These are phyloP conservation scores for Cryptococcus floricola DNA, from an alignment of 1,284 basidiomycete genomes.

Conservation along the genomic window DNA sequence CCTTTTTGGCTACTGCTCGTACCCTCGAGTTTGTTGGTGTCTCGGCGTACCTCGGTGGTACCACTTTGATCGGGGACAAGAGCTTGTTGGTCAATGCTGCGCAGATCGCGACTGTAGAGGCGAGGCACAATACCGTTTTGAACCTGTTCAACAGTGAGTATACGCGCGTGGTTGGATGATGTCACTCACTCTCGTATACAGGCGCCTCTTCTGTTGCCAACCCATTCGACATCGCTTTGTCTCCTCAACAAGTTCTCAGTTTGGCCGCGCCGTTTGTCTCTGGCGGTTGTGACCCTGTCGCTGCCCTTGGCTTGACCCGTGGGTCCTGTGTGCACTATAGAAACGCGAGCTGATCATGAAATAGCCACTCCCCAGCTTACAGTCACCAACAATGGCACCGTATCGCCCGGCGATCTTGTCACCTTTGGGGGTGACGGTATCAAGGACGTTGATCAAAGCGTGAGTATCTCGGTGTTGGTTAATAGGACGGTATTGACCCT, in stretches of 20 bases:
- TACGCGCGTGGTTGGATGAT: neutral
- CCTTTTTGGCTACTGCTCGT: slow-evolving; percentile 67
- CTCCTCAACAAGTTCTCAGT: slow-evolving; percentile 66
- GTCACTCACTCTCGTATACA: neutral
- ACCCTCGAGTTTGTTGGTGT: slow-evolving; percentile 72
- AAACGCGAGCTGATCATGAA: neutral
- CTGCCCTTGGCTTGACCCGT: slow-evolving; percentile 57
- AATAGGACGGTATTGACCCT: neutral
- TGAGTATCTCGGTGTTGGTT: slow-evolving; percentile 38
- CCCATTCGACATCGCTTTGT: slow-evolving; percentile 67
- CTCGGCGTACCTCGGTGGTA: slow-evolving; percentile 66
- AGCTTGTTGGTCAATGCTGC: slow-evolving; percentile 62
- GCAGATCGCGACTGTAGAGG: slow-evolving; percentile 70
- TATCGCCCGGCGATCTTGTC: slow-evolving; percentile 59
- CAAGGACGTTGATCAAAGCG: slow-evolving; percentile 52
- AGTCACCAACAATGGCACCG: slow-evolving; percentile 60
- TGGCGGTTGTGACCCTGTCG: slow-evolving; percentile 56
- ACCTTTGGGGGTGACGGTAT: slow-evolving; percentile 61
- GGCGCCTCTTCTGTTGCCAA: slow-evolving; percentile 59
- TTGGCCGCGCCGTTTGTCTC: slow-evolving; percentile 68
- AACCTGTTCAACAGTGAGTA: slow-evolving; percentile 59
- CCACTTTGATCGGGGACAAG: slow-evolving; percentile 62
- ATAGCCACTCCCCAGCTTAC: slow-evolving; percentile 61
- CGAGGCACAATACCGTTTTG: slow-evolving; percentile 62
- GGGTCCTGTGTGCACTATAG: slow-evolving; percentile 19